Evolutionary conservation across 805 yeast species (phyloP).

Genomic region (Yarrowia sp.): DNA sequence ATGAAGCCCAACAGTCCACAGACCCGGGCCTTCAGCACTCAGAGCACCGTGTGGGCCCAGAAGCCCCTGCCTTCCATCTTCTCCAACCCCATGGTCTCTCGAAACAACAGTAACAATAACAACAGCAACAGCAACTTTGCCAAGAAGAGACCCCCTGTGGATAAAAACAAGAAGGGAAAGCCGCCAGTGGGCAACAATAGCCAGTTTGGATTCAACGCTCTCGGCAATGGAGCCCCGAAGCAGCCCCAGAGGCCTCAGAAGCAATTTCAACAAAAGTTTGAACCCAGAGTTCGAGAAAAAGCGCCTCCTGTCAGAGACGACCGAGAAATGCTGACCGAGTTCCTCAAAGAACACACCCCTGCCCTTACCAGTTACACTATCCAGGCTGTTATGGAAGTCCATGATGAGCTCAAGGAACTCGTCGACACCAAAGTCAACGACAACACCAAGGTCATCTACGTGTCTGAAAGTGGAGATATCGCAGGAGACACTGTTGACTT

Average conservation of each 20-base stretch:
- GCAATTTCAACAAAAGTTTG: background rate
- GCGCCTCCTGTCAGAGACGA: background rate
- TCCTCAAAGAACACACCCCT: background rate
- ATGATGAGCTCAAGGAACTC: background rate
- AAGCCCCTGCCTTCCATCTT: background rate
- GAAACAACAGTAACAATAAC: background rate
- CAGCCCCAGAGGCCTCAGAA: background rate
- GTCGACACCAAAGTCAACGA: background rate
- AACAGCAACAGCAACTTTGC: background rate
- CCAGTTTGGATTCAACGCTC: slow-evolving; percentile 6
- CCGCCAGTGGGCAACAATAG: slow-evolving; percentile 2
- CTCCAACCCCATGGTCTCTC: background rate
- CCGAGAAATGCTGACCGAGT: background rate
- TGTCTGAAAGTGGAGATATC: background rate
- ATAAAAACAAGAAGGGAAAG: background rate
- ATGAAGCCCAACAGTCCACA: background rate
- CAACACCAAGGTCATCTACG: background rate
- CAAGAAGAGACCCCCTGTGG: background rate
- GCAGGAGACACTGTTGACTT: background rate
- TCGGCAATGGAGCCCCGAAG: background rate
- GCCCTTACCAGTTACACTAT: background rate
- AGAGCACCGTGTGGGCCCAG: background rate
- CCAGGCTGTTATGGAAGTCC: background rate
- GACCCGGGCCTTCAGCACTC: background rate
- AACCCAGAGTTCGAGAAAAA: background rate